These are phyloP conservation scores for Kernera saxatilis DNA, from an alignment of 345 rosid species.

Conservation along the genomic window DNA sequence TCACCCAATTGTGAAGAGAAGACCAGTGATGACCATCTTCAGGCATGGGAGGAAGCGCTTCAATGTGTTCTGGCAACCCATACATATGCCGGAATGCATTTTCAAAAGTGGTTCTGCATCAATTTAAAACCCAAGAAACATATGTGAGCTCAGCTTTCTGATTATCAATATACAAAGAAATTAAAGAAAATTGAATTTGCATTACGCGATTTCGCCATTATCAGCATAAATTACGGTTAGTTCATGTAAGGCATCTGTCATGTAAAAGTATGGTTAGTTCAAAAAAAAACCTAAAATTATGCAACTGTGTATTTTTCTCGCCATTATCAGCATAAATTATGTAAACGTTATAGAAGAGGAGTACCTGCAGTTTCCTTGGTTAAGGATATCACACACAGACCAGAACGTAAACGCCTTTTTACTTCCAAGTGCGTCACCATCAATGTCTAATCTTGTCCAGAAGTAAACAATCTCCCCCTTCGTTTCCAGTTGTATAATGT, in stretches of 20 bases:
- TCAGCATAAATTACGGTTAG: not conserved
- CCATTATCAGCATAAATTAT: not conserved
- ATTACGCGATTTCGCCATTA: not conserved
- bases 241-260: not conserved
- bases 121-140: not conserved
- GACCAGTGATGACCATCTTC: slow-evolving; percentile 92
- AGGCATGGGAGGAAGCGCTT: slow-evolving; percentile 96
- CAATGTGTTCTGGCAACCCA: slow-evolving; percentile 54
- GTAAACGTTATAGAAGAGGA: not conserved
- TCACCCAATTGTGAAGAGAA: slow-evolving; percentile 89
- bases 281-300: not conserved
- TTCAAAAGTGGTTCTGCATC: slow-evolving; percentile 64
- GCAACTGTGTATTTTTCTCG: not conserved
- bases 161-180: not conserved
- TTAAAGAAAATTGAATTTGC: not conserved
- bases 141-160: not conserved
- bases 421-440: slow-evolving; percentile 40
- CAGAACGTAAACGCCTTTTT: slow-evolving; percentile 51
- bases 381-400: slow-evolving; percentile 72
- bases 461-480: slow-evolving; percentile 61
- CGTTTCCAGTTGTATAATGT: slow-evolving; percentile 46
- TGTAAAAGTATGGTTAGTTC: not conserved
- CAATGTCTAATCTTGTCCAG: slow-evolving; percentile 55
- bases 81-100: slow-evolving; percentile 81
- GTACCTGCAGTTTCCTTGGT: slow-evolving; percentile 73